These are phyloP conservation scores for Digitaria exilis DNA, from an alignment of 202 grass and related monocot species.

Conservation along the genomic window DNA sequence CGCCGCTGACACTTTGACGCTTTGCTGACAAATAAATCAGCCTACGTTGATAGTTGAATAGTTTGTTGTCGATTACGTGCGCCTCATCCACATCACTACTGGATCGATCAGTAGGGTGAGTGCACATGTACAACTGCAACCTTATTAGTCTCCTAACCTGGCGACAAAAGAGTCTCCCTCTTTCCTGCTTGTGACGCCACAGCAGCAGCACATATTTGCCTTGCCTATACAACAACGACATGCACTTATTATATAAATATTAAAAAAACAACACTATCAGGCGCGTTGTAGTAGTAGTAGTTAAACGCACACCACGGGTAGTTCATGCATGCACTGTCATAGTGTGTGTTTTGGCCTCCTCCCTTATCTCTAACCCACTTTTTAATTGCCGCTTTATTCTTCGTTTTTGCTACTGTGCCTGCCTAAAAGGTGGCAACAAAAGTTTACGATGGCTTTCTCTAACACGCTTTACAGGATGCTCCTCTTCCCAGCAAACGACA, in stretches of 20 bases:
- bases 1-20: no score
- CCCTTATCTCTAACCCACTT: neutral
- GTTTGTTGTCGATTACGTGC: neutral
- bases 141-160: neutral
- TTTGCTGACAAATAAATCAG: no score
- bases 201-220: neutral
- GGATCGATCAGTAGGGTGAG: no score
- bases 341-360: neutral
- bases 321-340: neutral
- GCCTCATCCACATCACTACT: neutral
- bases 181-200: neutral
- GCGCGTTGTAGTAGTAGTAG: no score
- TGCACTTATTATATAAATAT: neutral
- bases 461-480: conserved; percentile 1
- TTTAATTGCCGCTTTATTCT: neutral
- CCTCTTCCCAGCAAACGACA: neutral
- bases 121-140: neutral
- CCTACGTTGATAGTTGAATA: neutral
- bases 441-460: neutral
- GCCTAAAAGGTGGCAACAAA: neutral
- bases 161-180: neutral
- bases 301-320: no score
- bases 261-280: no score
- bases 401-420: neutral
- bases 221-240: neutral